Conservation (phyloP, 2,329 filamentous ascomycete species). For the Teratosphaeria nubilosa region DNA sequence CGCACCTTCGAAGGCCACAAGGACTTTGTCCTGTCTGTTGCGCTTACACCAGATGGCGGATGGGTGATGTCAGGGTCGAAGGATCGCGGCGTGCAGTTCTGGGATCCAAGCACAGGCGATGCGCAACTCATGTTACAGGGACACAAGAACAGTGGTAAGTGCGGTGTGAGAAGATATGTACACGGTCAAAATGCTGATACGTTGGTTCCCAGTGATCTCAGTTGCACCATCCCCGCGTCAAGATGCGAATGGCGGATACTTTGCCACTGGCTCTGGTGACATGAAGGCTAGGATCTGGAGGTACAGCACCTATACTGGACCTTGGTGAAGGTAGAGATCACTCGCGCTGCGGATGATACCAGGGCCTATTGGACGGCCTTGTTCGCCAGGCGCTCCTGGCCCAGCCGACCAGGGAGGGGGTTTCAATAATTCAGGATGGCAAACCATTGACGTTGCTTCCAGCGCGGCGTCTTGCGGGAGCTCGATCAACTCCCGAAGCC, state of each 20-base stretch:
- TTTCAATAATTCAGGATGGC: too few relatives aligned
- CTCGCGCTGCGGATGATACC: not conserved
- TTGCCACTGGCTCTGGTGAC: slow-evolving; percentile 93
- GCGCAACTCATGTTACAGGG: slow-evolving; percentile 98
- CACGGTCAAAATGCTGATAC: not conserved
- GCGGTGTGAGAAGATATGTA: slow-evolving; percentile 6
- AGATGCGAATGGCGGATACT: slow-evolving; percentile 55
- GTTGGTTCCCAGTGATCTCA: slow-evolving; percentile 60
- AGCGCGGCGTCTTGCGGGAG: not conserved
- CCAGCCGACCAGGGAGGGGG: too few relatives aligned
- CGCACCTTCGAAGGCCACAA: slow-evolving; percentile 97
- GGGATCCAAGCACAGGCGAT: slow-evolving; percentile 86
- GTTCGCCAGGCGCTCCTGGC: too few relatives aligned
- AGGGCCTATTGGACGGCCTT: too few relatives aligned
- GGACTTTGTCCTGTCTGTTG: slow-evolving; percentile 96
- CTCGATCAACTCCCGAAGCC: not conserved
- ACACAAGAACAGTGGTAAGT: slow-evolving; percentile 82
- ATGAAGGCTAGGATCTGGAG: slow-evolving; percentile 98
- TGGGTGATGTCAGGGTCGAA: slow-evolving; percentile 98
- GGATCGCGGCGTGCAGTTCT: slow-evolving; percentile 95
- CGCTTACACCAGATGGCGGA: slow-evolving; percentile 81
- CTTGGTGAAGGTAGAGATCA: not conserved
- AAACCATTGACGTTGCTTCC: not conserved
- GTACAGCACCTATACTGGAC: slow-evolving; percentile 38
- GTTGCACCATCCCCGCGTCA: slow-evolving; percentile 76